Evolutionary conservation across 331 rosid genomes (phyloP), one percentile per base, ranked within the genome.

Genomic region (Telfairia occidentalis): DNA sequence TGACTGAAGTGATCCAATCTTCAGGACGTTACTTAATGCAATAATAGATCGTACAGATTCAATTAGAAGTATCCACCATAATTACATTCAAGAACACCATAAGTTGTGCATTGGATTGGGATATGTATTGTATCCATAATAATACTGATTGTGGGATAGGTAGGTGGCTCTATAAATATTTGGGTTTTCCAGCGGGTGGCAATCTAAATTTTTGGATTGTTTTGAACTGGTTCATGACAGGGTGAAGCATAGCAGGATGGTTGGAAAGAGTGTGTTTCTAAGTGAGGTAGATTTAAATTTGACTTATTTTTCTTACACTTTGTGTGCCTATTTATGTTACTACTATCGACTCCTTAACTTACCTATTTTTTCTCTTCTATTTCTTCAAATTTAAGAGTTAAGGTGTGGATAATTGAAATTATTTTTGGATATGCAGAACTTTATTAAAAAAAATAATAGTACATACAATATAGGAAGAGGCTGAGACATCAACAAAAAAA

Each of bases 1-100:
- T 67, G 54, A 42, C 53, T 23, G 35, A 66, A 42, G 73, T 42
- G 73, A 66, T 40, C 53, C 21, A 67, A 42, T 40, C 73, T 67
- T 67, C 35, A 24, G 42, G 45, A 43, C 1, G 13, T 70, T 70
- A 28, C 26, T 45, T 46, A 28, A 70, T 46, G 21, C 13, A 70
- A 67, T 46, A 43, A 28, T 70, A 70, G 40, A 8, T 15, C 24
- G 6, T 30, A 45, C 57, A 26, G 5, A 26, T 7, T 21, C 57
- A 2, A 69, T 43, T 18, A 23, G 21, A 69, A 45, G 8, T 15
- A 70, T 70, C 58, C 75, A 70, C 37, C 54, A 66, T 40, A 40
- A 40, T 42, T 40, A 21, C 50, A 66, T 66, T 66, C 34, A 66
- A 66, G 53, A 67, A 24, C 53, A 45, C 35, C 74, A 11, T 23